These are phyloP conservation scores for Phytophthora melonis DNA, from an alignment of 352 stramenopile genomes.

Conservation along the genomic window DNA sequence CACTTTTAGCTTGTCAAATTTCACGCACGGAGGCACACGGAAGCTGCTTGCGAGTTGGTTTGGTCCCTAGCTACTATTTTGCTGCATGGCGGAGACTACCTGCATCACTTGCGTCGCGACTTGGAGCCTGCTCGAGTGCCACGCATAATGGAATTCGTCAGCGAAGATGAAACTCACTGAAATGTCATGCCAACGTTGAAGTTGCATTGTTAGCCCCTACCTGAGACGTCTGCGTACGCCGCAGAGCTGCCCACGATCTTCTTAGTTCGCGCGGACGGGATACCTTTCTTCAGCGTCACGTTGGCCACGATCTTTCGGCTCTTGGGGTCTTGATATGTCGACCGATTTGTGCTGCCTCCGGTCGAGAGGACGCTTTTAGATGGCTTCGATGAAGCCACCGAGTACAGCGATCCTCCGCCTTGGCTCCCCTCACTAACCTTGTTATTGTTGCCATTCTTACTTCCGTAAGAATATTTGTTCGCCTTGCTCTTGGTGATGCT, in stretches of 20 bases:
- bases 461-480: constrained; percentile 39
- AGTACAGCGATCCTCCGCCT: constrained; percentile 30
- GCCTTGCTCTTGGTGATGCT: constrained; percentile 35
- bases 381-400: constrained; percentile 35
- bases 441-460: constrained; percentile 38
- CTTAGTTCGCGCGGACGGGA: constrained; percentile 37
- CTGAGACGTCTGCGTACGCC: constrained; percentile 36
- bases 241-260: constrained; percentile 36
- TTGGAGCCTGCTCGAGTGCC: constrained; percentile 29
- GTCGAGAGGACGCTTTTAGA: constrained; percentile 34
- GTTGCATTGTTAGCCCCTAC: constrained; percentile 35
- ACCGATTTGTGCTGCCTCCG: constrained; percentile 46
- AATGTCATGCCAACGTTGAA: constrained; percentile 26
- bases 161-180: background rate
- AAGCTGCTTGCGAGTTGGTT: background rate
- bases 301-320: constrained; percentile 39
- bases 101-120: constrained; percentile 36
- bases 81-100: background rate
- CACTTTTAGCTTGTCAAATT: constrained; percentile 3
- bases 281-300: constrained; percentile 32
- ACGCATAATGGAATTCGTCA: background rate
- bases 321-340: constrained; percentile 45
- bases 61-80: constrained; percentile 9
- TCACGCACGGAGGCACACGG: constrained; percentile 1
- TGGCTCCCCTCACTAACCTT: constrained; percentile 33